Evolutionary conservation across 2,329 filamentous ascomycete genomes (phyloP), one percentile per base, ranked within the genome.

Genomic region (Apiospora aurea): DNA sequence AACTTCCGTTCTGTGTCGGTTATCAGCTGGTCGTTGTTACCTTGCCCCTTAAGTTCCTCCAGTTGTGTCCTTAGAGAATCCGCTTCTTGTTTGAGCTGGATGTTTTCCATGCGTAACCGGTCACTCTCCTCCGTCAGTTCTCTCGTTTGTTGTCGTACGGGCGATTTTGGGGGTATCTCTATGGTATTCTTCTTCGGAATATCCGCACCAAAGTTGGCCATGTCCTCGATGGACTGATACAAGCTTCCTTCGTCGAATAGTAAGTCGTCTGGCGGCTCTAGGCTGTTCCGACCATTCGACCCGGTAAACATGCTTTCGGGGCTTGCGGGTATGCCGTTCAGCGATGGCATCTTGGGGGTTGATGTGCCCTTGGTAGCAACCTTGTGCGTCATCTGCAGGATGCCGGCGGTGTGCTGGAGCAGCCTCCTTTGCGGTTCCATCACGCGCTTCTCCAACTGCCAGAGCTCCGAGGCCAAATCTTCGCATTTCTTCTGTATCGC

Each of bases 311-410:
- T 89, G 83, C 92, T 95, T 79, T 94, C 93, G 10, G 93, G 92
- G 77, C 92, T 95, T 71, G 92, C 91, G 7, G 92, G 93, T 74
- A 94, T 90, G 26, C 88, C 89, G 71, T 88, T 88, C 53, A 85
- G 79, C 8, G 83, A 78, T 66, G 83, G 82, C 0, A 81, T 80
- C 46, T 81, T 82, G 2, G 83, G 81, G 18, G 82, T 82, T 69
- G 85, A 83, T 4, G 83, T 77, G 70, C 84, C 84, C 75, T 88
- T 89, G 78, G 89, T 92, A n/a, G 92, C 86, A 0, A 89, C 90
- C 77, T 92, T 93, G 82, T 98, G 95, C 11, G 95, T 97, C 81
- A 97, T 89, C 79, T 97, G 95, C 70, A 99, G 85, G 51, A 99
- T 94, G 64, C 94, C 96, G 18, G 96, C 95, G 0, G 96, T 98